phyloP scores from a whole-genome alignment of 345 rosid species.

The Hevea brasiliensis region DNA sequence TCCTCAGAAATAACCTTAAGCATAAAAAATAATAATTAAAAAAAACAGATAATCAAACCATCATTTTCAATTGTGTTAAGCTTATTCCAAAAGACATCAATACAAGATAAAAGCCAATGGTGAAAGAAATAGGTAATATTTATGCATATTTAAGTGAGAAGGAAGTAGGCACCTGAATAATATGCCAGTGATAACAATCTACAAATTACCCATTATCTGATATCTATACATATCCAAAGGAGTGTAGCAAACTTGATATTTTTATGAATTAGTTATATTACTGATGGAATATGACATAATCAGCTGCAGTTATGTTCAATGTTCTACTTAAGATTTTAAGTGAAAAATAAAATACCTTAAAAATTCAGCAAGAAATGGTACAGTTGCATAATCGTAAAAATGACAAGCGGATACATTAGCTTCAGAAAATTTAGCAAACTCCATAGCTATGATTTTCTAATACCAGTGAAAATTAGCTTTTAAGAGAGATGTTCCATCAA shows the following conservation, averaged over 20 bases:
- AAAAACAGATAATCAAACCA: background rate
- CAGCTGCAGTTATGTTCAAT: no score
- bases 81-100: background rate
- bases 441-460: no score
- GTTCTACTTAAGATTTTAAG: background rate
- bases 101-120: background rate
- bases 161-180: constrained; percentile 61
- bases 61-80: background rate
- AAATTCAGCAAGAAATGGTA: constrained; percentile 92
- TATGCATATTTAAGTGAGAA: background rate
- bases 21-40: no score
- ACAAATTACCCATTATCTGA: constrained; percentile 97
- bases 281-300: constrained; percentile 76
- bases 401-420: no score
- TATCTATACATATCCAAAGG: constrained; percentile 88
- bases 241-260: constrained; percentile 93
- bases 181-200: constrained; percentile 90
- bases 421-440: no score
- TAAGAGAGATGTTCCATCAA: background rate
- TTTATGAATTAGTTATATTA: constrained; percentile 85
- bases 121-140: no score
- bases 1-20: constrained; percentile 61
- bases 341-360: constrained; percentile 71
- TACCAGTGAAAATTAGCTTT: no score
- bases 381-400: constrained; percentile 70